Conservation (phyloP, 345 rosid genomes). For the Rhodomyrtus tomentosa region DNA sequence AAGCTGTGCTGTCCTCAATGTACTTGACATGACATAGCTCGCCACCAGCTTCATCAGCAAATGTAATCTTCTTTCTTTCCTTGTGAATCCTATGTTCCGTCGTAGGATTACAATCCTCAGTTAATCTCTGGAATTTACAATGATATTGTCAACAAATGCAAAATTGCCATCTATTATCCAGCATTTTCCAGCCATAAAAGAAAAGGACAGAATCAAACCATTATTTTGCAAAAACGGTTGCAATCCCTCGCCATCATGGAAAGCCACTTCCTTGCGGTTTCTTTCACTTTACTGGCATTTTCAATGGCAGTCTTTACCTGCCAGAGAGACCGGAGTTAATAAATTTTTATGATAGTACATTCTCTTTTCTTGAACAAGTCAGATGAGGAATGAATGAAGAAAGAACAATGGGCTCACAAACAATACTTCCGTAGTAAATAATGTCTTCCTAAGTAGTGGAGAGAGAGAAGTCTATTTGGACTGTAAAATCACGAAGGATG, state of each 20-base stretch:
- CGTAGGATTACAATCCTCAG: slow-evolving; percentile 17
- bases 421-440: neutral
- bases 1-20: slow-evolving; percentile 32
- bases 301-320: slow-evolving; percentile 43
- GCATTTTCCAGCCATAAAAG: neutral
- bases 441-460: neutral
- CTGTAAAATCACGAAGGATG: neutral
- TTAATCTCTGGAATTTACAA: slow-evolving; percentile 31
- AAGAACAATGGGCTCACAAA: neutral
- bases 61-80: slow-evolving; percentile 54
- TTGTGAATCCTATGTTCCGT: slow-evolving; percentile 16
- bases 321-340: neutral
- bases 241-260: slow-evolving; percentile 58
- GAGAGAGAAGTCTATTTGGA: neutral
- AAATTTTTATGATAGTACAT: neutral
- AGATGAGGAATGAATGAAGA: neutral
- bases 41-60: slow-evolving; percentile 90
- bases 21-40: slow-evolving; percentile 68
- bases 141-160: neutral
- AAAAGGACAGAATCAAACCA: slow-evolving; percentile 38
- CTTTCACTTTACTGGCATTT: slow-evolving; percentile 49
- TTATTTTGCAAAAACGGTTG: slow-evolving; percentile 77
- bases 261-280: slow-evolving; percentile 54
- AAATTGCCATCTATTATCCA: neutral
- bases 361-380: neutral